Conservation (phyloP, 83 land plant species). For the Diphasiastrum complanatum region DNA sequence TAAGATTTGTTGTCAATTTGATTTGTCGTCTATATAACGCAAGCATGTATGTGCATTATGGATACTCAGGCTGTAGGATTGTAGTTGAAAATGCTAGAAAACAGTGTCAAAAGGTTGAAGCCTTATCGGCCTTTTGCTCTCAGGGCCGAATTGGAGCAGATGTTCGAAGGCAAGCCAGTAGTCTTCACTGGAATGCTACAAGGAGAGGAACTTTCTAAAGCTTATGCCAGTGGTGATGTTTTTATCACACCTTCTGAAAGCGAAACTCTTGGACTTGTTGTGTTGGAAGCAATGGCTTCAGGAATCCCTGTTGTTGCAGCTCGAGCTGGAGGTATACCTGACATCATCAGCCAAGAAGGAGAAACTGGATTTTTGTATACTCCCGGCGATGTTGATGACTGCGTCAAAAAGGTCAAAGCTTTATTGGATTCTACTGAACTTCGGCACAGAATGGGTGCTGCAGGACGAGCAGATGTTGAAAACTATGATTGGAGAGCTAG, state of each 20-base stretch:
- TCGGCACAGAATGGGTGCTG: conserved; percentile 60
- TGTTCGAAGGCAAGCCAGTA: conserved; percentile 89
- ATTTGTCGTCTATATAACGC: too few species aligned
- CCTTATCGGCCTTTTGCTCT: too few species aligned
- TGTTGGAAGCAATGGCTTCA: conserved; percentile 97
- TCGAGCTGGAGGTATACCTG: conserved; percentile 95
- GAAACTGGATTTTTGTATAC: conserved; percentile 72
- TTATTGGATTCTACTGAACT: conserved; percentile 46
- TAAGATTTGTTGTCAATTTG: not conserved
- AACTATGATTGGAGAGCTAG: conserved; percentile 93
- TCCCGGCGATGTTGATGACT: conserved; percentile 89
- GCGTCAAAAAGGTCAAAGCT: conserved; percentile 54
- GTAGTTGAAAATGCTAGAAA: conserved; percentile 4
- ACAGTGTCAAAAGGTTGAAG: too few species aligned
- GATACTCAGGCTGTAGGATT: too few species aligned
- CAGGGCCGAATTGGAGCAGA: conserved; percentile 73
- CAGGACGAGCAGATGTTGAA: conserved; percentile 86
- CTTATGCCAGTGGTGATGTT: conserved; percentile 96
- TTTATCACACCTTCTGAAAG: conserved; percentile 96
- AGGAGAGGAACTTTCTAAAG: conserved; percentile 94
- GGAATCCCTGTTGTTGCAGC: conserved; percentile 91
- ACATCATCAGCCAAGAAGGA: conserved; percentile 80
- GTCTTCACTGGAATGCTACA: conserved; percentile 92
- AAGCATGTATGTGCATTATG: too few species aligned
- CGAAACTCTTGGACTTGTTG: conserved; percentile 93